Evolutionary conservation across 352 stramenopile genomes (phyloP).

Genomic region (Globisporangium ultimum): DNA sequence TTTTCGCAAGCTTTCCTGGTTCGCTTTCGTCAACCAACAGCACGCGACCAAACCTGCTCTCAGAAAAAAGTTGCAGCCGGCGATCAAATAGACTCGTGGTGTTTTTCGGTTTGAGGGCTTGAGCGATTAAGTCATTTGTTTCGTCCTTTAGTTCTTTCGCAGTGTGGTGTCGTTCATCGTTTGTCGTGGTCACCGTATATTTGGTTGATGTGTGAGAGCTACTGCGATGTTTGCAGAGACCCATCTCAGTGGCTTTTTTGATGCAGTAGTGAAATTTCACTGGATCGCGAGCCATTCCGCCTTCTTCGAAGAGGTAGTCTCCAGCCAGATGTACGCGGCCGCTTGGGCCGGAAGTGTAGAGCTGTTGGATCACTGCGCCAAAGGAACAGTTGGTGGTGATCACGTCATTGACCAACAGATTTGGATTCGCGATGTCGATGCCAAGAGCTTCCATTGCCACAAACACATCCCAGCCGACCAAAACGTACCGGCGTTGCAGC

Average conservation of each 20-base stretch:
- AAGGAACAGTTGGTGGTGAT: slow-evolving; percentile 19
- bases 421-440: slow-evolving; percentile 20
- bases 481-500: slow-evolving; percentile 29
- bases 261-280: slow-evolving; percentile 24
- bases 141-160: background rate
- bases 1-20: slow-evolving; percentile 16
- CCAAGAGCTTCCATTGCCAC: slow-evolving; percentile 18
- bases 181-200: slow-evolving; percentile 3
- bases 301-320: slow-evolving; percentile 33
- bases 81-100: slow-evolving; percentile 27
- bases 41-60: slow-evolving; percentile 15
- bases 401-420: slow-evolving; percentile 9
- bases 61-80: slow-evolving; percentile 10
- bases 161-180: background rate
- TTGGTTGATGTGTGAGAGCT: slow-evolving; percentile 1
- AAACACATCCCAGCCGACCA: slow-evolving; percentile 25
- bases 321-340: slow-evolving; percentile 19
- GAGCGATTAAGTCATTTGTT: background rate
- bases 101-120: background rate
- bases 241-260: slow-evolving; percentile 19
- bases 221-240: slow-evolving; percentile 12
- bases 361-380: slow-evolving; percentile 23
- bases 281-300: slow-evolving; percentile 19
- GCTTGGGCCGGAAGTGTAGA: slow-evolving; percentile 31
- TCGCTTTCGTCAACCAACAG: slow-evolving; percentile 26